Conservation (phyloP, 208 protist genomes). For the Phytomonas sp. region DNA sequence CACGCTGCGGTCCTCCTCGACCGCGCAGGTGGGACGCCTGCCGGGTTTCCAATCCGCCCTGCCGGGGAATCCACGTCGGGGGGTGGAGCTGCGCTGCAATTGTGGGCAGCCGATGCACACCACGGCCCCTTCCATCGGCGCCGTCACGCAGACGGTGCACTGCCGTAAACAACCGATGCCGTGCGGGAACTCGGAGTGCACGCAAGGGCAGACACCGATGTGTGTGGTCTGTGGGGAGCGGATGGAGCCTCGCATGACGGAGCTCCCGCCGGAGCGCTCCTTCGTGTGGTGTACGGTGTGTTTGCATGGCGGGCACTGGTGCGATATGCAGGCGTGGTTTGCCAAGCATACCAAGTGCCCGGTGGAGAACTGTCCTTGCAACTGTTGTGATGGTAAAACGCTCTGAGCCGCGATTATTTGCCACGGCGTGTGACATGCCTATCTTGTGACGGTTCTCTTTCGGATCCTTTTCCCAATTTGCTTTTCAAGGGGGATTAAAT, state of each 20-base stretch:
- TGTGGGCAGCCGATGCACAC: slow-evolving; percentile 67
- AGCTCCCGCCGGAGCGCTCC: slow-evolving; percentile 36
- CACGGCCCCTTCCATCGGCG: slow-evolving; percentile 20
- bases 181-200: slow-evolving; percentile 55
- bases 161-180: slow-evolving; percentile 22
- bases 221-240: slow-evolving; percentile 73
- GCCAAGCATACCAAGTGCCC: slow-evolving; percentile 73
- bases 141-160: slow-evolving; percentile 10
- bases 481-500: no score
- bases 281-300: slow-evolving; percentile 86
- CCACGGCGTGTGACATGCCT: no score
- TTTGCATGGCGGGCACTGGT: slow-evolving; percentile 80
- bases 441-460: no score
- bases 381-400: slow-evolving; percentile 29
- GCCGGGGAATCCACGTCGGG: slow-evolving; percentile 6
- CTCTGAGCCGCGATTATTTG: no score
- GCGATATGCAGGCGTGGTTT: slow-evolving; percentile 80
- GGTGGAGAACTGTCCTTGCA: slow-evolving; percentile 74
- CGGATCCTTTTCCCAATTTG: no score
- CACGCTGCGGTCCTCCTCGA: slow-evolving; percentile 3
- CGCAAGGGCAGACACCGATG: slow-evolving; percentile 55
- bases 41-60: no score
- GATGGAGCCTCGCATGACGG: slow-evolving; percentile 38
- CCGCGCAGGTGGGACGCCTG: not conserved
- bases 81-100: slow-evolving; percentile 61